Evolutionary conservation across 768 basidiomycete species (phyloP), one percentile per base, ranked within the genome.

Genomic region (Nevesoporus exiguus): DNA sequence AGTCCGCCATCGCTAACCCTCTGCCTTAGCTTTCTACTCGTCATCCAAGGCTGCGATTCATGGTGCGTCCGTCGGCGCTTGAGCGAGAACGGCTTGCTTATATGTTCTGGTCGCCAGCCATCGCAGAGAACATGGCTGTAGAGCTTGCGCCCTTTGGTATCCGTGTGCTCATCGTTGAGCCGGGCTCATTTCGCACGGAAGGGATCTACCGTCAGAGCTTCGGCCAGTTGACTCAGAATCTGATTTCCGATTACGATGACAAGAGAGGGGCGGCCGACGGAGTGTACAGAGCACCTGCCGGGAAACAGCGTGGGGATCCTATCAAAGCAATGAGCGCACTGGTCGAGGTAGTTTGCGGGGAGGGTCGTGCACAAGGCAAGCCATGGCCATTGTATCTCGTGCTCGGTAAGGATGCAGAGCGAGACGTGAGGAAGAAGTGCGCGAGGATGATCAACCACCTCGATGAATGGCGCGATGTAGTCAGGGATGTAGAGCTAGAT

Each of bases 41-140:
- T 72, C 82, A 5, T 84, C 82, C 2, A 86, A 86, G 66, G 82
- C 81, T 17, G 84, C 84, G 13, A 63, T 84, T 14, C 82, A 79
- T 54, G 76, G 82, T 81, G 62, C 57, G 27, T 29, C 46, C n/a
- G 14, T 45, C 30, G 9, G 9, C 17, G 30, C 19, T 24, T 36
- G 25, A 10, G 2, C 19, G 15, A 31, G 22, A 8, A 51, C 30
- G 29, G 22, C 47, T 4, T 19, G 30, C 13, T 49, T 19, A 45
- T 17, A 19, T n/a, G 4, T 14, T 14, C 3, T 14, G 13, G 6
- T n/a, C 27, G 7, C 29, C 41, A 83, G 83, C 80, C 19, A 62
- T 84, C 21, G 75, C 77, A 7, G 84, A 85, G 66, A 77, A 79
- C 1, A 73, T 84, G 47, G 69, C 77, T 7, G 60, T 67, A 17